Conservation (phyloP, 306 rosid genomes). For the Ochetophila trinervis region DNA sequence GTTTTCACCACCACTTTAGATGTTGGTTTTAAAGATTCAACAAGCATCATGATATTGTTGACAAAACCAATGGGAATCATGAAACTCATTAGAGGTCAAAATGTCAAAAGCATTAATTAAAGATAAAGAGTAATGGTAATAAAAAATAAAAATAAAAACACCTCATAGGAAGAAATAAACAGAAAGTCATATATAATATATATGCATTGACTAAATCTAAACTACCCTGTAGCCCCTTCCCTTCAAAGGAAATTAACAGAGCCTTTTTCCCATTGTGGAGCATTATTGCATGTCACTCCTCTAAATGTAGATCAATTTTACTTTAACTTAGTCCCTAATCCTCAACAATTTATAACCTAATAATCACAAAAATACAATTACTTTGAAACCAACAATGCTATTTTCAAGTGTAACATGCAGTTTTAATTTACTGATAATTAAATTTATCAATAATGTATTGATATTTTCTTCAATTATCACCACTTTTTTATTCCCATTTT, state of each 20-base stretch:
- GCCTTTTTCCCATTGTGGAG: neutral
- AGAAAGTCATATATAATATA: neutral
- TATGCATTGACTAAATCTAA: neutral
- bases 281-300: neutral
- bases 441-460: too few relatives aligned
- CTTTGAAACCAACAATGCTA: too few relatives aligned
- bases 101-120: neutral
- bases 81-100: neutral
- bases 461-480: too few relatives aligned
- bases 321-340: too few relatives aligned
- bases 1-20: neutral
- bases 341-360: too few relatives aligned
- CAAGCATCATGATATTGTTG: neutral
- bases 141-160: neutral
- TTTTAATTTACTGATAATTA: too few relatives aligned
- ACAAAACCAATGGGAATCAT: neutral
- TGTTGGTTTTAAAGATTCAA: slow-evolving; percentile 8
- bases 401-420: too few relatives aligned
- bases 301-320: too few relatives aligned
- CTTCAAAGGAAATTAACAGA: too few relatives aligned
- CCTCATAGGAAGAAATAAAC: neutral
- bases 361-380: too few relatives aligned
- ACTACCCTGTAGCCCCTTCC: neutral
- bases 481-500: too few relatives aligned
- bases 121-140: neutral